Conservation (phyloP, 345 rosid species). For the Populus simonii region DNA sequence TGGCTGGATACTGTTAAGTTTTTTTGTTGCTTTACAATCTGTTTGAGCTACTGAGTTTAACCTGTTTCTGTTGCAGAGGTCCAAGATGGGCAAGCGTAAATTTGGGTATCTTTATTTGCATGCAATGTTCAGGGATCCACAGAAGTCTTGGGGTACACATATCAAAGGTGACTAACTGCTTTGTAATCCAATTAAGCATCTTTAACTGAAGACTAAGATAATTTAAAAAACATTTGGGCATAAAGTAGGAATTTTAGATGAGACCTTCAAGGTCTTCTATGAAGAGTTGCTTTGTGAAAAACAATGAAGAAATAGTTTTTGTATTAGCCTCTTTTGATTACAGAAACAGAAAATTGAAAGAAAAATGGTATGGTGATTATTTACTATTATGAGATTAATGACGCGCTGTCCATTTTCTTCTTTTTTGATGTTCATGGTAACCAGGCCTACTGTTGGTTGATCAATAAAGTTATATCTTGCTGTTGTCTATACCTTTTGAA, state of each 20-base stretch:
- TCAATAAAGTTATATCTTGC: not conserved
- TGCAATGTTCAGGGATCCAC: constrained; percentile 97
- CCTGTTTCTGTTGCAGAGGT: constrained; percentile 51
- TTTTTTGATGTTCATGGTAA: not conserved
- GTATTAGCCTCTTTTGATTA: not conserved
- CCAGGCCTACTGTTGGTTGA: not conserved
- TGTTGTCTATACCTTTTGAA: not conserved
- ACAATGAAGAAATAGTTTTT: not conserved
- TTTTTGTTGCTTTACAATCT: not conserved
- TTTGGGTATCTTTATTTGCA: constrained; percentile 95
- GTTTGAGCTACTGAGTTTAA: constrained; percentile 1
- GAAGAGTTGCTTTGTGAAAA: not conserved
- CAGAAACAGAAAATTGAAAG: not conserved
- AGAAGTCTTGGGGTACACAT: constrained; percentile 97
- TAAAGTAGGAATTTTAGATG: not conserved
- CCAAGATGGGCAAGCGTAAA: constrained; percentile 99
- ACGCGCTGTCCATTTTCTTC: not conserved
- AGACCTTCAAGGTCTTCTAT: not conserved
- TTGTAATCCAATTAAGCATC: not conserved
- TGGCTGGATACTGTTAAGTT: not conserved
- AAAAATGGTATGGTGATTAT: not conserved
- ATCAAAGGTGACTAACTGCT: constrained; percentile 61
- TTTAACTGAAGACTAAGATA: not conserved
- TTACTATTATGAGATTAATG: not conserved
- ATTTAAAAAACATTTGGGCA: not conserved